These are phyloP conservation scores for Lithocarpus polystachyus DNA, from an alignment of 306 rosid genomes.

Conservation along the genomic window DNA sequence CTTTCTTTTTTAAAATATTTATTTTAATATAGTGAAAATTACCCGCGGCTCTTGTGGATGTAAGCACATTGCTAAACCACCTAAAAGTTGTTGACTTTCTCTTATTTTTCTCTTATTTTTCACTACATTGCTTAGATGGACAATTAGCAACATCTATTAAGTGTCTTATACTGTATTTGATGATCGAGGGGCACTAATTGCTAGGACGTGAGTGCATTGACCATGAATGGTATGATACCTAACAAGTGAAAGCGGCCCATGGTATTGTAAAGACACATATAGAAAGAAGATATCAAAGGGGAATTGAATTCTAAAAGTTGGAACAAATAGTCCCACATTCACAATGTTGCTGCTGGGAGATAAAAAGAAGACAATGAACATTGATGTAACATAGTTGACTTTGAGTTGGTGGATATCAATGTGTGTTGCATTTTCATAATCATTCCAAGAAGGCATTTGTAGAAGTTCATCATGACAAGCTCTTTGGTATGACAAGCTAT, in stretches of 20 bases:
- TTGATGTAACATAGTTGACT: constrained; percentile 29
- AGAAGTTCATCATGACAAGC: constrained; percentile 28
- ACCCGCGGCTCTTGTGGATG: too few species aligned
- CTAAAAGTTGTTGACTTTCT: too few species aligned
- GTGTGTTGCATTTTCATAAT: constrained; percentile 7
- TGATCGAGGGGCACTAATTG: neutral
- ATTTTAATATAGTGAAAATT: too few species aligned
- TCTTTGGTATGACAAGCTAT: constrained; percentile 29
- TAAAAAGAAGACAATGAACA: constrained; percentile 7
- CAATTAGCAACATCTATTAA: too few species aligned
- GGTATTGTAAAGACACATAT: neutral
- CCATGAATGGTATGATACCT: constrained; percentile 36
- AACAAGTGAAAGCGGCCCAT: constrained; percentile 32
- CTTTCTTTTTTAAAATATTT: too few species aligned
- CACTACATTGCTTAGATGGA: too few species aligned
- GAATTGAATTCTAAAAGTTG: constrained; percentile 26
- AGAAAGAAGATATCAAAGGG: constrained; percentile 2
- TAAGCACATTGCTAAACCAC: too few species aligned
- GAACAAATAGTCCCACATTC: constrained; percentile 6
- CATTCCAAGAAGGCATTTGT: constrained; percentile 28
- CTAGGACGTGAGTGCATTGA: neutral
- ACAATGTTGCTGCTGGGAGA: constrained; percentile 2
- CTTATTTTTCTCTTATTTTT: too few species aligned
- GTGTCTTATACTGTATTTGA: neutral
- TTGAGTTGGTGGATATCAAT: constrained; percentile 15